Evolutionary conservation across 164 flowering plant species (phyloP), one percentile per base, ranked within the genome.

Genomic region (Santalum album): DNA sequence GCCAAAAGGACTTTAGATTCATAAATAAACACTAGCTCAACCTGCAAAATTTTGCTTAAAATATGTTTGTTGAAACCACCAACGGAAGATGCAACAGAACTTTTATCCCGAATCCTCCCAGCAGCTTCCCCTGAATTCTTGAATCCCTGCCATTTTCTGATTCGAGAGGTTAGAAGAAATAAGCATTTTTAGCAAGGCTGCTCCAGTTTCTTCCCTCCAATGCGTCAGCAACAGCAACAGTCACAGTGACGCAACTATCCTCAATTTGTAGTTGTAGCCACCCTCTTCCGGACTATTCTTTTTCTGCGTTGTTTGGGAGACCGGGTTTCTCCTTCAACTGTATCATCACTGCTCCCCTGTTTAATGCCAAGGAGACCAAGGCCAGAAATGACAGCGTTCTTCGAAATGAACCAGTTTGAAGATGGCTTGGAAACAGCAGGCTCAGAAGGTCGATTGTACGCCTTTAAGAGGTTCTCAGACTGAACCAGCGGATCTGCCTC

Each of bases 341-440:
- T 65, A 22, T 70, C 45, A 19, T 69, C 69, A 12, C 20, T 58
- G 36, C 61, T 71, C 7, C 78, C 77, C 56, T 92, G 89, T 61
- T 75, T 85, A 60, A 80, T 68, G 51, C 96, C 97, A 14, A 90
- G 77, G 35, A 85, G 81, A 4, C 94, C 96, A 32, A 89, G 84
- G 43, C 97, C 87, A 48, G 96, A 83, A 29, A 83, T 77, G 32
- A 87, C 49, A 10, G 96, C 65, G 40, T 81, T 85, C 75, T 84
- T 94, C 6, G 96, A 90, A 57, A 83, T 81, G 62, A 91, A 81
- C 98, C 96, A 84, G 47, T 75, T 86, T 24, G 96, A 76, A 64
- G 81, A 75, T 36, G 78, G 39, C 23, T 35, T 51, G 0, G 65
- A 56, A 26, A 22, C 75, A 20, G 71, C 64, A 21, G 70, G 61